Evolutionary conservation across 208 protist genomes (phyloP).

Genomic region (Strigomonas culicis): DNA sequence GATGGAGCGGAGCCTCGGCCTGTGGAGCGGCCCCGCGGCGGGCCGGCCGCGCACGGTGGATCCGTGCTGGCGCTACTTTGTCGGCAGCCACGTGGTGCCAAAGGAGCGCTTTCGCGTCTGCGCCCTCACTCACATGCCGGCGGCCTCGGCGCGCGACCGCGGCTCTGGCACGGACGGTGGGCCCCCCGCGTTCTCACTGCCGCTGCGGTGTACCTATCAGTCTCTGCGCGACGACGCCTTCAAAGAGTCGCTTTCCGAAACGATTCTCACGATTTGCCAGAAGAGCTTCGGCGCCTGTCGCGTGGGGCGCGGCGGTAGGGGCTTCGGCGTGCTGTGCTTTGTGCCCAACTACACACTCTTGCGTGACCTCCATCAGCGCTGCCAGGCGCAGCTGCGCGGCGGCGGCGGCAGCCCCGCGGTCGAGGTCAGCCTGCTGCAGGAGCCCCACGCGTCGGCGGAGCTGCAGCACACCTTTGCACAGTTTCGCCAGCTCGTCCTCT

Average conservation of each 20-base stretch:
- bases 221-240: slow-evolving; percentile 40
- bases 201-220: slow-evolving; percentile 59
- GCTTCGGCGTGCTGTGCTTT: slow-evolving; percentile 90
- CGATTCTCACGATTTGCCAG: slow-evolving; percentile 38
- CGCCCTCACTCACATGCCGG: slow-evolving; percentile 24
- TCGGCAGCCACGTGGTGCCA: slow-evolving; percentile 53
- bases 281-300: too few species aligned
- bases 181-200: slow-evolving; percentile 1
- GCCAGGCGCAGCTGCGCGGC: background rate
- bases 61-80: slow-evolving; percentile 12
- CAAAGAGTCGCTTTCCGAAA: slow-evolving; percentile 31
- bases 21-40: slow-evolving; percentile 6
- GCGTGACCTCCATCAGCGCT: slow-evolving; percentile 17
- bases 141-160: background rate
- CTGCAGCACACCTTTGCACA: slow-evolving; percentile 25
- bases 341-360: slow-evolving; percentile 81
- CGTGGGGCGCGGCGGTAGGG: slow-evolving; percentile 16
- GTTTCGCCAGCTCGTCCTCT: too few species aligned
- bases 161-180: background rate
- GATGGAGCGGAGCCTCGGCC: slow-evolving; percentile 70
- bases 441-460: slow-evolving; percentile 20
- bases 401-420: too few species aligned
- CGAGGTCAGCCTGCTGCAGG: too few species aligned
- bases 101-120: slow-evolving; percentile 28
- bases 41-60: background rate